phyloP scores from a whole-genome alignment of 139 green algal genomes.

The Chlorokybus atmophyticus region DNA sequence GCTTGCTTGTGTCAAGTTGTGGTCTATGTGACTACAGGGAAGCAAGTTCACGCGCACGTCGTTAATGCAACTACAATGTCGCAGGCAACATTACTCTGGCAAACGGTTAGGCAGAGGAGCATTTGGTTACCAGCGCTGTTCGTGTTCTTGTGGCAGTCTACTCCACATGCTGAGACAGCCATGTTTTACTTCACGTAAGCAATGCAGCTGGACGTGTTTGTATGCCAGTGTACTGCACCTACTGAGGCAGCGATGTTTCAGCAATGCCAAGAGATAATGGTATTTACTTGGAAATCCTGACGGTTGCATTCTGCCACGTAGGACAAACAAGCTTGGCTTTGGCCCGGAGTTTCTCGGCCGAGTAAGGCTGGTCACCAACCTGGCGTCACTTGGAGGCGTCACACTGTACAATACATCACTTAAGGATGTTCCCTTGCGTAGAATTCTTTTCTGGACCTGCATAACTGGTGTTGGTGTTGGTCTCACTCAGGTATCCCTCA shows the following conservation, averaged over 20 bases:
- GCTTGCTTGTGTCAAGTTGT: not conserved
- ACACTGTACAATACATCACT: slow-evolving; percentile 59
- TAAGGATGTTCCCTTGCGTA: slow-evolving; percentile 48
- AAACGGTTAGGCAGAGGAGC: slow-evolving; percentile 33
- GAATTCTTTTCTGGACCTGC: slow-evolving; percentile 56
- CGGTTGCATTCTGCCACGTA: slow-evolving; percentile 11
- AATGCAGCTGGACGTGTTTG: not conserved
- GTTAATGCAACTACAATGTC: not conserved
- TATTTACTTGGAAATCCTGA: slow-evolving; percentile 10
- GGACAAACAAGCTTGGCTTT: slow-evolving; percentile 63
- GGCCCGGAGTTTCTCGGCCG: slow-evolving; percentile 74
- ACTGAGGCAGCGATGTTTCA: not conserved
- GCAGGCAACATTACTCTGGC: slow-evolving; percentile 32
- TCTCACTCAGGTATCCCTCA: slow-evolving; percentile 62
- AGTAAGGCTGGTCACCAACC: slow-evolving; percentile 61
- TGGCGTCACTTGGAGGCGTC: slow-evolving; percentile 62
- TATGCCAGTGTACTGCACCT: not conserved
- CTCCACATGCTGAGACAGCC: slow-evolving; percentile 48
- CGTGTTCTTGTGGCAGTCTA: slow-evolving; percentile 66
- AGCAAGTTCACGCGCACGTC: not conserved
- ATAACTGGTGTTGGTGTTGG: slow-evolving; percentile 57
- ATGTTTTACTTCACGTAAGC: slow-evolving; percentile 60
- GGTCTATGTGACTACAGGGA: not conserved
- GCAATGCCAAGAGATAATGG: not conserved
- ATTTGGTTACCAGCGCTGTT: slow-evolving; percentile 60